Evolutionary conservation across 2,329 filamentous ascomycete species (phyloP).

Genomic region (Ceratocystis cacaofunesta): DNA sequence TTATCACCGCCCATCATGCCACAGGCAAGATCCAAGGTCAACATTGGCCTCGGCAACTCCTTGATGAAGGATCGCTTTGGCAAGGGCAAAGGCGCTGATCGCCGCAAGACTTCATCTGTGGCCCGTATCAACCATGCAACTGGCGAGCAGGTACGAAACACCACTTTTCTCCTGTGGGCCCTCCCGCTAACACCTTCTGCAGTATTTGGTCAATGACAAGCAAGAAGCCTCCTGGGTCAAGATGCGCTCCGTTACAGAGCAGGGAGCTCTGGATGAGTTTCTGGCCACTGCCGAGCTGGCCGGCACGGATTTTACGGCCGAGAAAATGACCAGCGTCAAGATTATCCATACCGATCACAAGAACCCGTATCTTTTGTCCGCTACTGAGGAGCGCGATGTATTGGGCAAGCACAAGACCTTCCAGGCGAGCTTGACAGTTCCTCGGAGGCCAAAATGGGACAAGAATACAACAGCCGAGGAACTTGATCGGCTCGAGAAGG

Average conservation of each 20-base stretch:
- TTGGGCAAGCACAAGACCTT: conserved; percentile 74
- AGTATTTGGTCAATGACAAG: conserved; percentile 81
- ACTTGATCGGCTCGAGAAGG: conserved; percentile 63
- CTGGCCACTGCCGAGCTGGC: conserved; percentile 88
- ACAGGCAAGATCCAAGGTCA: conserved; percentile 81
- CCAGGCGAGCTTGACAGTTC: conserved; percentile 66
- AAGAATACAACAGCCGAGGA: conserved; percentile 67
- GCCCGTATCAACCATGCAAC: conserved; percentile 62
- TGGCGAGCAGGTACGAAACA: conserved; percentile 48
- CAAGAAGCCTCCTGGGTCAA: conserved; percentile 95
- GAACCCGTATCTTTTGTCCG: conserved; percentile 83
- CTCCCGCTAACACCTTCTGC: conserved; percentile 19
- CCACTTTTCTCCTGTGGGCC: background rate
- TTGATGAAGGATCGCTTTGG: conserved; percentile 98
- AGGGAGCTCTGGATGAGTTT: conserved; percentile 92
- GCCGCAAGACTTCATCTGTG: conserved; percentile 50
- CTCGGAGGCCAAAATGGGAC: conserved; percentile 81
- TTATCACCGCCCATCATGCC: conserved; percentile 32
- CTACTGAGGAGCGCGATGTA: conserved; percentile 64
- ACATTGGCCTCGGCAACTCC: conserved; percentile 86
- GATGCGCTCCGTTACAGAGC: conserved; percentile 97
- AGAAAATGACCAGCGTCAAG: conserved; percentile 98
- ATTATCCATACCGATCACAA: conserved; percentile 94
- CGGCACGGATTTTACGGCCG: conserved; percentile 96
- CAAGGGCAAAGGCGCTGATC: conserved; percentile 72